phyloP scores from a whole-genome alignment of 2,329 filamentous ascomycete genomes.

The Monosporascus ibericus region DNA sequence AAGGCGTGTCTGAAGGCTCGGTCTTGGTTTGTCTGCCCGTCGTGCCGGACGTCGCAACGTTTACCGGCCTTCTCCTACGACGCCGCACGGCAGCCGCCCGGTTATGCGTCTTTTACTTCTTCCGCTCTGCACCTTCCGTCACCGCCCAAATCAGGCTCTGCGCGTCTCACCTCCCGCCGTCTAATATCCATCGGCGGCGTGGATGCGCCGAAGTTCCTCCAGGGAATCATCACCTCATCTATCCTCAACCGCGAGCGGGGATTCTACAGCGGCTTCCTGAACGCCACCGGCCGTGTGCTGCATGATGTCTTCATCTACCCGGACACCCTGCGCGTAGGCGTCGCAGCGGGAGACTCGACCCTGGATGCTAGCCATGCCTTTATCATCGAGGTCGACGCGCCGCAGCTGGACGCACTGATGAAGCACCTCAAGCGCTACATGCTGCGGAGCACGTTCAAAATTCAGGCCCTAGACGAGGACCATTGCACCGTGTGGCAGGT shows the following conservation, averaged over 20 bases:
- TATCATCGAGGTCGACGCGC: constrained; percentile 76
- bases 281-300: constrained; percentile 75
- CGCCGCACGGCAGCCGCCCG: not conserved
- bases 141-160: constrained; percentile 41
- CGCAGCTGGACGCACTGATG: constrained; percentile 54
- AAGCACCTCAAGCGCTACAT: constrained; percentile 81
- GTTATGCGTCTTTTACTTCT: constrained; percentile 1
- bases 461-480: constrained; percentile 58
- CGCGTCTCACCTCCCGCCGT: constrained; percentile 63
- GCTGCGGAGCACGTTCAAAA: constrained; percentile 69
- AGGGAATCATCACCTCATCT: constrained; percentile 78
- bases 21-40: not conserved
- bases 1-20: not conserved
- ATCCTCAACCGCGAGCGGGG: constrained; percentile 44
- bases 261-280: constrained; percentile 81
- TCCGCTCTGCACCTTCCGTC: constrained; percentile 24
- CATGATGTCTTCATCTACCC: constrained; percentile 90
- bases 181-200: constrained; percentile 73
- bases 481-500: constrained; percentile 66
- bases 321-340: constrained; percentile 28
- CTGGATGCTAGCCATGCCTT: constrained; percentile 43
- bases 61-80: not conserved
- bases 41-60: not conserved
- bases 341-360: constrained; percentile 13
- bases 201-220: constrained; percentile 78